Evolutionary conservation across 805 yeast genomes (phyloP), one percentile per base, ranked within the genome.

Genomic region (Candida ovalis): DNA sequence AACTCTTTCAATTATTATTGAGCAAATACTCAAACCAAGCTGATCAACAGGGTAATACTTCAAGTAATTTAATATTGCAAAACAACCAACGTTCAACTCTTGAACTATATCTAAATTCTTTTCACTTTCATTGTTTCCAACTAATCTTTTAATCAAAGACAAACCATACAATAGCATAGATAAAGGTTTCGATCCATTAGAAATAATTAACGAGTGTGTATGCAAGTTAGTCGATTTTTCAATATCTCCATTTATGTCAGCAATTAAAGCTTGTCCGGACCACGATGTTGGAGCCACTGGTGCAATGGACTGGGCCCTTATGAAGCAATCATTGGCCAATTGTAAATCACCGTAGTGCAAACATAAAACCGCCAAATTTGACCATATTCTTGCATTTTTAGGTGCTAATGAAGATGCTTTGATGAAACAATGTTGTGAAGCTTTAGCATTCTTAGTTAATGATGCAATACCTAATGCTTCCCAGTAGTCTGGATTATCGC

Each of bases 381-480:
- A 76, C 97, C 97, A 94, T 4, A 83, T 76, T 17, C 69, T 69
- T 3, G 84, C 78, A 47, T 86, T 87, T 45, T 80, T 78, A 6
- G 86, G 78, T 42, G 87, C 84, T 36, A 90, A 66, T 0, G 87
- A 74, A 2, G 83, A 68, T 0, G 97, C 91, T 53, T 88, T 85
- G 57, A 94, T 86, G 58, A 87, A 88, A 63, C 97, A 89, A 68
- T 94, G 99, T 66, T 94, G 99, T 0, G 97, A 74, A 6, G 88
- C 86, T 42, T 78, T 76, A 0, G 92, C 83, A 54, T 81, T 86
- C 3, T 73, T 66, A 3, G 80, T 68, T 46, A 83, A 74, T 7
- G 88, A 79, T 0, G 90, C 86, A 48, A 85, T 76, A 13, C 98
- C 99, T 25, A 92, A 71, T 0, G 87, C 84, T 45, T 80, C 73